Evolutionary conservation across 306 rosid species (phyloP).

Genomic region (Vigna angularis): DNA sequence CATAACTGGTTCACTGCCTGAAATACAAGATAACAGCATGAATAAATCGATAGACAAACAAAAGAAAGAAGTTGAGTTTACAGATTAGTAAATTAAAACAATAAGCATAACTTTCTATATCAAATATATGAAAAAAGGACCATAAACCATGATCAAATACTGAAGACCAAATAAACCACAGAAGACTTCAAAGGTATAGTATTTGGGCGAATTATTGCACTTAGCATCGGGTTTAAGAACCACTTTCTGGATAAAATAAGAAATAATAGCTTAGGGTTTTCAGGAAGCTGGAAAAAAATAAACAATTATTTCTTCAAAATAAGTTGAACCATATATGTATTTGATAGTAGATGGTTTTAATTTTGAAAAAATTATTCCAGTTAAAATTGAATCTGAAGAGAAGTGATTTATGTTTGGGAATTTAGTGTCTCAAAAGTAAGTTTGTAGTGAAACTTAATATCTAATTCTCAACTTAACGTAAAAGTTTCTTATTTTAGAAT

Average conservation of each 20-base stretch:
- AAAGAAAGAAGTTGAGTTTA: slow-evolving; percentile 15
- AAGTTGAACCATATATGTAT: background rate
- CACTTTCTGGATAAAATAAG: background rate
- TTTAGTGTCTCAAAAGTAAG: background rate
- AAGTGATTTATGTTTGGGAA: background rate
- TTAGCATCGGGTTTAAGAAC: background rate
- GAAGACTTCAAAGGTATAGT: background rate
- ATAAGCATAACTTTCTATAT: slow-evolving; percentile 7
- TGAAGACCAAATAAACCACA: slow-evolving; percentile 22
- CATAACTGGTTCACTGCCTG: slow-evolving; percentile 99
- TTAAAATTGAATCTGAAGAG: background rate
- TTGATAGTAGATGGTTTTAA: background rate
- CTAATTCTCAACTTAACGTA: background rate
- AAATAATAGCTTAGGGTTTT: background rate
- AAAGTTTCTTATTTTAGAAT: background rate
- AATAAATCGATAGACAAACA: slow-evolving; percentile 28
- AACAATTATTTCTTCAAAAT: background rate
- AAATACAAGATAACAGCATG: slow-evolving; percentile 46
- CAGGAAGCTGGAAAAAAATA: background rate
- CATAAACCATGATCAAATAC: slow-evolving; percentile 32
- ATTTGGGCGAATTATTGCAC: background rate
- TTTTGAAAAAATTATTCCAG: background rate
- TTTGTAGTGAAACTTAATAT: background rate
- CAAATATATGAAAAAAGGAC: slow-evolving; percentile 32
- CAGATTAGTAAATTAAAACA: slow-evolving; percentile 37